These are phyloP conservation scores for Misopates orontium DNA, from an alignment of 257 asterid genomes.

Conservation along the genomic window DNA sequence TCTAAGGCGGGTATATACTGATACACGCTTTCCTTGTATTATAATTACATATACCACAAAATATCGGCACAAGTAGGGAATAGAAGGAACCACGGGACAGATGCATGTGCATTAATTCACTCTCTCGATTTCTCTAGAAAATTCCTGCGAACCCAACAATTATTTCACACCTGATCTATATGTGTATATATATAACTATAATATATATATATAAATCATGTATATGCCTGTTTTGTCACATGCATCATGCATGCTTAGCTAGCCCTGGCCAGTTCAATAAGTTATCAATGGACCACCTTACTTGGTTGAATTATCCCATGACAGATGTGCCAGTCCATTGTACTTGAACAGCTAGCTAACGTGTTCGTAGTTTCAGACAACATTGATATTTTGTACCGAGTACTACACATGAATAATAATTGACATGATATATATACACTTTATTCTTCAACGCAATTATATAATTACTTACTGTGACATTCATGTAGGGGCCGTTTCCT, in stretches of 20 bases:
- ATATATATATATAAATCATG: background rate
- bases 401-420: no score
- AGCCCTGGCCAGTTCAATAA: no score
- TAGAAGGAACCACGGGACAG: constrained; percentile 27
- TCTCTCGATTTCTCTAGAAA: background rate
- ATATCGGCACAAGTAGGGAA: background rate
- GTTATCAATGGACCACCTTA: constrained; percentile 23
- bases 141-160: background rate
- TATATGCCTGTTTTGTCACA: constrained; percentile 13
- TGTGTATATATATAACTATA: no score
- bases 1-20: no score
- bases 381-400: no score
- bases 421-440: no score
- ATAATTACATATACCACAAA: background rate
- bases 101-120: constrained; percentile 37
- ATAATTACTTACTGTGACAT: no score
- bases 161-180: no score
- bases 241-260: no score
- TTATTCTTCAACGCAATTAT: no score
- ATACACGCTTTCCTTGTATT: no score
- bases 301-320: background rate
- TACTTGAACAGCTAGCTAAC: background rate
- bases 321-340: constrained; percentile 1
- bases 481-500: no score
- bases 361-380: background rate